Base-by-base conservation (phyloP, 768 basidiomycete species). In the Boletus speciosus region DNA sequence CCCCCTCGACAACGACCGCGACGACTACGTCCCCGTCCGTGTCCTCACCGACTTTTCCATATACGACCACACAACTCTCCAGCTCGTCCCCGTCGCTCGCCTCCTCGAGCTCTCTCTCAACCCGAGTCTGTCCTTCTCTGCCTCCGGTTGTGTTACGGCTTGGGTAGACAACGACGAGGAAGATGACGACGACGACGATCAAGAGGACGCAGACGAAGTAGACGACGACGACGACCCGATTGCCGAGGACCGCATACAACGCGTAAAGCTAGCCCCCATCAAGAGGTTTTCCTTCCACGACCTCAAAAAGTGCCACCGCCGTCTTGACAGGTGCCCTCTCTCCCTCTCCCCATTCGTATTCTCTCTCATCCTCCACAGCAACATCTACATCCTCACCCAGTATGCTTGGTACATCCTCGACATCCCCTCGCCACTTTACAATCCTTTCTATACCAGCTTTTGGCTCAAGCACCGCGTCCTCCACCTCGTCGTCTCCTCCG, bases 381-480 rank as follows among this genome's bases (percentile, higher is more conserved):
- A 82, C 55, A 78, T 88, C 3, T 89, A 84, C 55, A 67, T 90
- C 29, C 76, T 79, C 42, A 89, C 88, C 0, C 42, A 73, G 41
- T 65, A 70, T 65, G 85, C 86, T 0, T 90, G 87, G 87, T 90
- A 90, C 57, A 84, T 88, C 51, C 74, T 90, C 2, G 74, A 76
- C 11, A 54, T 56, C 2, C 84, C 87, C 0, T 76, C 81, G 0
- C 42, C 47, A 1, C 34, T 50, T 3, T 89, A 89, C 58, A 45
- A 48, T 14, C 67, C 72, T 1, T 78, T 76, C 49, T 88, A 75
- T 60, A 55, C 54, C 1, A 55, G 68, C 0, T 81, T 85, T 52
- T 82, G 78, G 76, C 68, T 74, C 9, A 72, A 69, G 43, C 82
- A 85, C 57, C 75, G 73, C 2, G 49, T 84, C 16, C 68, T 81